Evolutionary conservation across 208 protist genomes (phyloP).

Genomic region (Sergeia podlipaevii): DNA sequence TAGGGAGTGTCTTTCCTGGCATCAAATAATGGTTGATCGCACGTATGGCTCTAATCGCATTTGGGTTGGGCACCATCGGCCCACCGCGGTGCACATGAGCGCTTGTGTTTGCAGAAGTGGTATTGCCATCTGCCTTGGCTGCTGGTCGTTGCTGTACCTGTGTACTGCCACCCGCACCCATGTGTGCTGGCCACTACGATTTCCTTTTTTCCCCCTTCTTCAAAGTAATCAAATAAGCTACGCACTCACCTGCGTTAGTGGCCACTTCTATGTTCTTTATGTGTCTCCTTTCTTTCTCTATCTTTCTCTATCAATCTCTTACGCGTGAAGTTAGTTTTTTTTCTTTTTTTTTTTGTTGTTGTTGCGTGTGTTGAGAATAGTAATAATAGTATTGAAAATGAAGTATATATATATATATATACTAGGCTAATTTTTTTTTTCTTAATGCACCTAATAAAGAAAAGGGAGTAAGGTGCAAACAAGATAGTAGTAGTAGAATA

Average conservation of each 20-base stretch:
- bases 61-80: neutral
- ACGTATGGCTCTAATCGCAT: constrained; percentile 1
- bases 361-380: neutral
- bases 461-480: too few species aligned
- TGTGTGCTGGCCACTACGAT: neutral
- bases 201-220: too few species aligned
- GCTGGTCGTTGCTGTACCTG: neutral
- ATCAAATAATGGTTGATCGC: constrained; percentile 17
- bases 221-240: too few species aligned
- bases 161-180: constrained; percentile 45
- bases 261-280: neutral
- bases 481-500: too few species aligned
- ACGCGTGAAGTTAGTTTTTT: neutral
- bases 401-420: too few species aligned
- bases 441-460: too few species aligned
- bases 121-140: neutral
- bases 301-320: neutral
- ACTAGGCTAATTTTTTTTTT: too few species aligned
- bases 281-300: neutral
- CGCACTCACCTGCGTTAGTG: too few species aligned
- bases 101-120: neutral
- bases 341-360: neutral
- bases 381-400: too few species aligned
- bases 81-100: neutral
- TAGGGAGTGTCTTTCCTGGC: constrained; percentile 16